Evolutionary conservation across 805 yeast genomes (phyloP).

Genomic region (Ogataea pini): DNA sequence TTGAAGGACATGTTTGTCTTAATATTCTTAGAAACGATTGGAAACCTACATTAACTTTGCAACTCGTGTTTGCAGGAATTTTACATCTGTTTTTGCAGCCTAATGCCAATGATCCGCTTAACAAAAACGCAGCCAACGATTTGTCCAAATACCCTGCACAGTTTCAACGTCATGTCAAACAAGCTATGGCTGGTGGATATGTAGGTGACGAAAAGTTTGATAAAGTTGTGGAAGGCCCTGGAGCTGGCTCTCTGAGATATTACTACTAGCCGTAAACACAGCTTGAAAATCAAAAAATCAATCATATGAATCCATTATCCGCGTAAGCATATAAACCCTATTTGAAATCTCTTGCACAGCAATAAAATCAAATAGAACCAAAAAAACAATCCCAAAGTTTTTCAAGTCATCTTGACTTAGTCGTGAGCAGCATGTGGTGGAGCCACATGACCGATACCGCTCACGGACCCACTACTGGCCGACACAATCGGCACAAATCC

Average conservation of each 20-base stretch:
- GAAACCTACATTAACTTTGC: slow-evolving; percentile 88
- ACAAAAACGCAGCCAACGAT: slow-evolving; percentile 80
- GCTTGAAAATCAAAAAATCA: background rate
- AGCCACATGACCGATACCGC: slow-evolving; percentile 28
- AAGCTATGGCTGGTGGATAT: slow-evolving; percentile 72
- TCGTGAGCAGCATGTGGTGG: slow-evolving; percentile 4
- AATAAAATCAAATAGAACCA: background rate
- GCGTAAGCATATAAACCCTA: background rate
- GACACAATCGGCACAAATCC: slow-evolving; percentile 37
- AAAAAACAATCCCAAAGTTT: background rate
- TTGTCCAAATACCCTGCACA: slow-evolving; percentile 44
- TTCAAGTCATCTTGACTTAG: background rate
- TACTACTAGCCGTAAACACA: slow-evolving; percentile 8
- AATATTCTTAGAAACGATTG: slow-evolving; percentile 93
- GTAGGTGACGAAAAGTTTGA: slow-evolving; percentile 65
- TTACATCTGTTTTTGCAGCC: slow-evolving; percentile 87
- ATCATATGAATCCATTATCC: background rate
- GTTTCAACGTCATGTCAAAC: slow-evolving; percentile 58
- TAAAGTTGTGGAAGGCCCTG: slow-evolving; percentile 41
- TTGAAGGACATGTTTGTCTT: slow-evolving; percentile 87
- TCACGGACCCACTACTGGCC: slow-evolving; percentile 28
- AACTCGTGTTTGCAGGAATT: slow-evolving; percentile 80
- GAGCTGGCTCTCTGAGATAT: slow-evolving; percentile 7
- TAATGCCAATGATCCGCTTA: slow-evolving; percentile 88
- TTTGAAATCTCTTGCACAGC: background rate